phyloP scores from a whole-genome alignment of 805 yeast genomes.

The Lachancea waltii region DNA sequence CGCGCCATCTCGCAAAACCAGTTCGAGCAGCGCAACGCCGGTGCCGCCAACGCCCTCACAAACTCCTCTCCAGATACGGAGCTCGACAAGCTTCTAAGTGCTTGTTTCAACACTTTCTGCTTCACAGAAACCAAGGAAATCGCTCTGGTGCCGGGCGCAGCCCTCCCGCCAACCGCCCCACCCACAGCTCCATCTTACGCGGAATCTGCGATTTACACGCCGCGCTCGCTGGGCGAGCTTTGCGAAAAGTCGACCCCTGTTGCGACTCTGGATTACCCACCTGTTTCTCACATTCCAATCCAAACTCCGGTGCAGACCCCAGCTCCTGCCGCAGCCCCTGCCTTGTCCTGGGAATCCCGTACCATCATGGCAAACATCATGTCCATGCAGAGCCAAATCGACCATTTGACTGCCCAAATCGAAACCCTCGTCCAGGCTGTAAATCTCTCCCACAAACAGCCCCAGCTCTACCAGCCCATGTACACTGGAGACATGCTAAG shows the following conservation, averaged over 20 bases:
- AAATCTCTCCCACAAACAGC: background rate
- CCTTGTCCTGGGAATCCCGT: slow-evolving; percentile 2
- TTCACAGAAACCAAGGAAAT: slow-evolving; percentile 5
- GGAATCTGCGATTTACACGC: background rate
- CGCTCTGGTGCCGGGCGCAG: background rate
- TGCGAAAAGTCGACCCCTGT: background rate
- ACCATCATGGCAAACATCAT: background rate
- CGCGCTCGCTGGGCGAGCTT: background rate
- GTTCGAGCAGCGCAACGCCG: background rate
- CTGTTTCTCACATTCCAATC: background rate
- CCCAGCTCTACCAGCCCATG: background rate
- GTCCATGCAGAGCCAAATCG: slow-evolving; percentile 4
- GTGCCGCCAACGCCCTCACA: slow-evolving; percentile 5
- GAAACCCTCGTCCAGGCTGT: slow-evolving; percentile 1
- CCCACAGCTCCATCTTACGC: background rate
- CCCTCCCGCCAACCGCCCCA: background rate
- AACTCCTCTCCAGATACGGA: too few relatives aligned
- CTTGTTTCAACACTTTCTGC: slow-evolving; percentile 2
- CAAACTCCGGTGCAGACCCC: background rate
- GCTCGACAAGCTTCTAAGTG: slow-evolving; percentile 2
- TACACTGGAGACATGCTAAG: background rate
- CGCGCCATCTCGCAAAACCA: slow-evolving; percentile 1
- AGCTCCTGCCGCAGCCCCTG: background rate
- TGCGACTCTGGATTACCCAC: background rate
- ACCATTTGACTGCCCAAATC: background rate